Evolutionary conservation across 768 basidiomycete species (phyloP).

Genomic region (Pleurotus giganteus): DNA sequence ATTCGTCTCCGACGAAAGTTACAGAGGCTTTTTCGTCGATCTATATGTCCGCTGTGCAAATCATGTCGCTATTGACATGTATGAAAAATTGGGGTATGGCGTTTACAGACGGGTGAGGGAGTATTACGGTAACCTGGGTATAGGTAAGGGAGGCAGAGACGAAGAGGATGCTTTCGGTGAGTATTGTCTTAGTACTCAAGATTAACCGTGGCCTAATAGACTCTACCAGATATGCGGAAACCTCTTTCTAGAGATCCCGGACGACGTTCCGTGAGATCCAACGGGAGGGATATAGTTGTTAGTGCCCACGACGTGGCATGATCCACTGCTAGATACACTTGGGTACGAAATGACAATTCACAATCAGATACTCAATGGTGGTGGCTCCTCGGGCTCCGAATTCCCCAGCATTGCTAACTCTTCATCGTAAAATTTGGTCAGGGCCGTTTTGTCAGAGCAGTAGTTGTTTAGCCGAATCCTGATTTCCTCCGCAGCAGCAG

Average conservation of each 20-base stretch:
- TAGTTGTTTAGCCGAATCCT: constrained; percentile 59
- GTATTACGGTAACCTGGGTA: constrained; percentile 80
- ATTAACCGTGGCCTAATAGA: background rate
- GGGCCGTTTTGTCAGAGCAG: constrained; percentile 53
- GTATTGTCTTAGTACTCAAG: constrained; percentile 23
- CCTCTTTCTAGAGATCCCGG: constrained; percentile 60
- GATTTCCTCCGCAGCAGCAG: constrained; percentile 60
- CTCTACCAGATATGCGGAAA: constrained; percentile 62
- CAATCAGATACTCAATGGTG: constrained; percentile 44
- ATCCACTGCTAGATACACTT: background rate
- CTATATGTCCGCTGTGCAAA: constrained; percentile 93
- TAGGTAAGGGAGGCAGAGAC: constrained; percentile 73
- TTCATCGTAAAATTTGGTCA: constrained; percentile 74
- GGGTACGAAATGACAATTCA: background rate
- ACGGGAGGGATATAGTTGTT: constrained; percentile 73
- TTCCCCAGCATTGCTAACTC: constrained; percentile 50
- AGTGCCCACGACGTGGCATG: constrained; percentile 58
- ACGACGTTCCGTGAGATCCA: constrained; percentile 65
- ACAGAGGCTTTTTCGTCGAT: constrained; percentile 90
- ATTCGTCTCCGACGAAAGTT: constrained; percentile 74
- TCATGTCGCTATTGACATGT: constrained; percentile 81
- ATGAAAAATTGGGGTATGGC: constrained; percentile 90
- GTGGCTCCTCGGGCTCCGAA: constrained; percentile 46
- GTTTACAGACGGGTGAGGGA: constrained; percentile 89
- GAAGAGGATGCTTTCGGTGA: constrained; percentile 91